Conservation (phyloP, 192 early-diverging fungal species). For the Backusella liffmaniae region DNA sequence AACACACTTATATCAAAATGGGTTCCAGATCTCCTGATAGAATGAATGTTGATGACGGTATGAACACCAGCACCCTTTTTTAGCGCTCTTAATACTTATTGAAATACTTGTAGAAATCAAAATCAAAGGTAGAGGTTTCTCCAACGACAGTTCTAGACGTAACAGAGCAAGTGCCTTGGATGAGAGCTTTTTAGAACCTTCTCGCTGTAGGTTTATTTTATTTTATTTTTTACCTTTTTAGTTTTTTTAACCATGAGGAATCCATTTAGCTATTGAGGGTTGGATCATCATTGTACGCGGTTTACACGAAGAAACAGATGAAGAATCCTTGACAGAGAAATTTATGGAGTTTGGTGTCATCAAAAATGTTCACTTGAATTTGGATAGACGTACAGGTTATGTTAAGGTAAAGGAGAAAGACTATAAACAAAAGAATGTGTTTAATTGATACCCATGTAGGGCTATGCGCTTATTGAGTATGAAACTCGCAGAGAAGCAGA, state of each 20-base stretch:
- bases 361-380: constrained; percentile 88
- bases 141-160: neutral
- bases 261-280: constrained; percentile 73
- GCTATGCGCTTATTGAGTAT: constrained; percentile 92
- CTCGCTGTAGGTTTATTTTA: constrained; percentile 17
- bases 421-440: neutral
- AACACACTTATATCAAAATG: neutral
- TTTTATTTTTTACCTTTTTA: neutral
- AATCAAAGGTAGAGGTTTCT: constrained; percentile 8
- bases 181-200: constrained; percentile 14
- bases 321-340: constrained; percentile 85
- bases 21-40: constrained; percentile 17
- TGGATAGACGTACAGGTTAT: constrained; percentile 93
- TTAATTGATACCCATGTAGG: constrained; percentile 48
- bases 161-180: constrained; percentile 1
- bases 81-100: neutral
- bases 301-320: constrained; percentile 92
- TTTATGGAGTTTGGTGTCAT: constrained; percentile 91
- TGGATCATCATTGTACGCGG: constrained; percentile 95
- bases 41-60: constrained; percentile 30
- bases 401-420: constrained; percentile 72
- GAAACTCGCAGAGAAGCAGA: constrained; percentile 77
- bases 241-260: neutral
- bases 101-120: constrained; percentile 2
- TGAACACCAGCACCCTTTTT: neutral